These are phyloP conservation scores for Akanthomyces dipterigenus DNA, from an alignment of 2,329 filamentous ascomycete genomes.

Conservation along the genomic window DNA sequence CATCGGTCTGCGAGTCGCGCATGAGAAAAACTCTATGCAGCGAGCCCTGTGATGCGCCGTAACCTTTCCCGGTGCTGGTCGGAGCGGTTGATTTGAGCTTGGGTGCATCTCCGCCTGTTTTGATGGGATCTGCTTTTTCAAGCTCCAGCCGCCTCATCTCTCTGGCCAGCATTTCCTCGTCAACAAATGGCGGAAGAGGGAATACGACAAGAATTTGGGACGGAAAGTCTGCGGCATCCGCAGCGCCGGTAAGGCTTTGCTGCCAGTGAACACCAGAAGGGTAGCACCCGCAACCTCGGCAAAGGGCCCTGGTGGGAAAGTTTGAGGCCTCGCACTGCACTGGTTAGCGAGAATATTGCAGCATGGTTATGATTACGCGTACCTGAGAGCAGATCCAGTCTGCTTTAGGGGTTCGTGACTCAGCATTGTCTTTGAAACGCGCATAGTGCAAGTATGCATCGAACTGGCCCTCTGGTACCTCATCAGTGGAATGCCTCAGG, in stretches of 20 bases:
- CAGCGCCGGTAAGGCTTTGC: constrained; percentile 38
- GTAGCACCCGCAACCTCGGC: constrained; percentile 31
- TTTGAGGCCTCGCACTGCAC: constrained; percentile 34
- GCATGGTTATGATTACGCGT: constrained; percentile 10
- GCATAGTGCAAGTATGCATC: constrained; percentile 36
- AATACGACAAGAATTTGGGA: constrained; percentile 74
- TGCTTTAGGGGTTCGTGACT: constrained; percentile 19
- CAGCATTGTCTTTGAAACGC: constrained; percentile 29
- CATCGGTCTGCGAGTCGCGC: constrained; percentile 62
- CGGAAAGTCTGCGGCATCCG: constrained; percentile 46
- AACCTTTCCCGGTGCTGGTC: constrained; percentile 47
- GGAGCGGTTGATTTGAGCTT: constrained; percentile 56
- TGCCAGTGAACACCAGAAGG: constrained; percentile 24
- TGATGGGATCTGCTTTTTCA: constrained; percentile 45
- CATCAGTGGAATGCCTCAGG: constrained; percentile 31
- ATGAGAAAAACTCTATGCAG: constrained; percentile 71
- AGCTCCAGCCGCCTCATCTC: constrained; percentile 68
- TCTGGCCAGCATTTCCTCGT: constrained; percentile 64
- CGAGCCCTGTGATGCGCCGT: constrained; percentile 68
- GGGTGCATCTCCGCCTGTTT: constrained; percentile 37
- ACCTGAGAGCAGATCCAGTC: constrained; percentile 32
- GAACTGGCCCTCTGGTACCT: constrained; percentile 31
- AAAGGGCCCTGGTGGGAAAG: constrained; percentile 30
- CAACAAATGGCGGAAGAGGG: constrained; percentile 62
- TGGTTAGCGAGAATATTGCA: constrained; percentile 13